Evolutionary conservation across 495 filamentous ascomycete species (phyloP), one percentile per base, ranked within the genome.

Genomic region (Penicillium fimorum): DNA sequence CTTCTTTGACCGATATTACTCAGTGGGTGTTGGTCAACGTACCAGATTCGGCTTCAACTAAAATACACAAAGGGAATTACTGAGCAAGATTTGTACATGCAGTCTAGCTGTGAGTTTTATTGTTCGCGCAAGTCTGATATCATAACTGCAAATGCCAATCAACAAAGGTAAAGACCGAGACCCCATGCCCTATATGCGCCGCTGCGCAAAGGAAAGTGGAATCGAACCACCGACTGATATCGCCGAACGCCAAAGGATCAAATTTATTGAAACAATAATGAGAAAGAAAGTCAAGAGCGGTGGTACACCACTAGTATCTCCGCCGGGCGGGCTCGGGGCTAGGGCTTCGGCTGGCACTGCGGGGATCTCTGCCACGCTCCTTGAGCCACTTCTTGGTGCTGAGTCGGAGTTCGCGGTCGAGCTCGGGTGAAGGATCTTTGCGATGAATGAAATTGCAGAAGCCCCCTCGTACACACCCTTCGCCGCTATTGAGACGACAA

Each of bases 361-460:
- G 80, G 61, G 87, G 85, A 80, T 96, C 92, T 55, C 92, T 81
- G 25, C 92, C 90, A 32, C 92, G 80, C 70, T 83, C 82, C 79
- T 88, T 88, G 67, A 97, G 73, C 95, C 93, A 97, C 82, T 97
- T 97, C 84, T 95, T 95, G 61, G 91, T 96, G 47, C 81, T 80
- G 29, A 97, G 78, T 58, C 90, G 84, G 62, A 98, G 70, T 65
- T 97, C 95, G 42, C 90, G 75, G 24, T 98, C 95, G 55, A 98
- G 75, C 72, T 96, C 94, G 22, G 86, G 76, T 60, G 81, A 82
- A 5, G 94, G 93, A 69, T 97, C 92, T 79, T 97, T 97, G 53
- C 94, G 83, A 66, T 98, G 94, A 54, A 98, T 98, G 73, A 98
- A 98, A 69, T 98, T 98, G 81, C 94, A 98, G 77, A 97, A 97